Base-by-base conservation (phyloP, 306 rosid species). In the Sphenostylis stenocarpa region DNA sequence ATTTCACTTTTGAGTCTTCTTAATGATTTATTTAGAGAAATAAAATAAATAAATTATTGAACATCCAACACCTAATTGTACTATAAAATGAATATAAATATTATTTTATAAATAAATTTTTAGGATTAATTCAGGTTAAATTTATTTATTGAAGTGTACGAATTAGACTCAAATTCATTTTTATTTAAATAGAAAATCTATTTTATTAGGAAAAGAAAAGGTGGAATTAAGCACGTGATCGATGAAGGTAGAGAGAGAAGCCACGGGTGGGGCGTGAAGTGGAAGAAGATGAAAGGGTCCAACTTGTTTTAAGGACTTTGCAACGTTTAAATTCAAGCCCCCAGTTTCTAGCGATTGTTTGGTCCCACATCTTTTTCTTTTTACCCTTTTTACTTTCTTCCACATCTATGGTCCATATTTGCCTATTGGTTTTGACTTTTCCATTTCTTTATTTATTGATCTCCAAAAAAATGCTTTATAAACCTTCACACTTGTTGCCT, bases 281-380 rank as follows among this genome's bases (percentile, higher is more conserved):
- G n/a, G 7, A 16, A 12, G 6, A 11, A 62, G 70, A 53, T 82
- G 78, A 16, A 20, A 76, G 29, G 61, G 78, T 62, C 56, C 53
- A 76, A 76, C 85, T 55, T 82, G 33, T 24, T 71, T 77, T 82
- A 52, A 78, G 85, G 74, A 70, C 45, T 52, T 19, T 9, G 24
- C 68, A 21, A 66, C 39, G 20, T 73, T 66, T 55, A 65, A 55
- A 45, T 67, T 71, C 55, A 38, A 67, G 55, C 58, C 34, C 28
- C 53, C 45, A 49, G 5, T 23, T 64, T 70, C 17, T 61, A 61
- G 72, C 53, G 11, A 57, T 44, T 17, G 31, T 47, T 78, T 69
- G 33, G 5, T 3, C 43, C 19, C 11, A 1, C 11, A 1, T 19
- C 28, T 29, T 55, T 20, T 68, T 19, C 39, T 26, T 12, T 53